These are phyloP conservation scores for Gracilaria gracilis DNA, from an alignment of 23 red algal species.

Conservation along the genomic window DNA sequence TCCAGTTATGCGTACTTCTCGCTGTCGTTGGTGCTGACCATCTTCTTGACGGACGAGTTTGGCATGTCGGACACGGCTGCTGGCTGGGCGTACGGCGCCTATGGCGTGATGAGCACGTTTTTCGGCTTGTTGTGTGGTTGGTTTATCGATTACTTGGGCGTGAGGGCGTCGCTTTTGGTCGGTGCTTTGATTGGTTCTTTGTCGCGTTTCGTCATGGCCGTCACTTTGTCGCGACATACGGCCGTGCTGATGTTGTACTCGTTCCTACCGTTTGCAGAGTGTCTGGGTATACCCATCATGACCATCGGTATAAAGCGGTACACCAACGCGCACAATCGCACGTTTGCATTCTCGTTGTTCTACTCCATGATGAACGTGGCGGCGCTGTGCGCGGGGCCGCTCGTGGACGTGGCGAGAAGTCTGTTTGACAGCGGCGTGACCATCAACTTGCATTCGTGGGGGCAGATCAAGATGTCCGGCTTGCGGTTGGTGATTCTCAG, in stretches of 20 bases:
- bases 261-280: slow-evolving; percentile 88
- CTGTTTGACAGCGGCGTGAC: slow-evolving; percentile 44
- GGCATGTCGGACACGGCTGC: slow-evolving; percentile 82
- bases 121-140: slow-evolving; percentile 90
- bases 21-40: slow-evolving; percentile 81
- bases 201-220: slow-evolving; percentile 72
- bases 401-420: slow-evolving; percentile 70
- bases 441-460: background rate
- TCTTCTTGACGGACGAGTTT: slow-evolving; percentile 90
- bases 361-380: slow-evolving; percentile 99
- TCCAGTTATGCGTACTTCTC: slow-evolving; percentile 92
- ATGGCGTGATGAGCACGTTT: slow-evolving; percentile 90
- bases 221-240: slow-evolving; percentile 25
- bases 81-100: slow-evolving; percentile 89
- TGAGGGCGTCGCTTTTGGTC: slow-evolving; percentile 73
- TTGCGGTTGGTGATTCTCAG: slow-evolving; percentile 80
- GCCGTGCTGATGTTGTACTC: slow-evolving; percentile 74
- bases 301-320: slow-evolving; percentile 96
- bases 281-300: slow-evolving; percentile 94
- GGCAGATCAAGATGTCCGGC: slow-evolving; percentile 43
- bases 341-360: slow-evolving; percentile 93
- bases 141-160: slow-evolving; percentile 93
- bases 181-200: slow-evolving; percentile 81
- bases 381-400: slow-evolving; percentile 82
- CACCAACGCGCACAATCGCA: slow-evolving; percentile 85